These are phyloP conservation scores for Discostella stelligera DNA, from an alignment of 352 stramenopile genomes.

Conservation along the genomic window DNA sequence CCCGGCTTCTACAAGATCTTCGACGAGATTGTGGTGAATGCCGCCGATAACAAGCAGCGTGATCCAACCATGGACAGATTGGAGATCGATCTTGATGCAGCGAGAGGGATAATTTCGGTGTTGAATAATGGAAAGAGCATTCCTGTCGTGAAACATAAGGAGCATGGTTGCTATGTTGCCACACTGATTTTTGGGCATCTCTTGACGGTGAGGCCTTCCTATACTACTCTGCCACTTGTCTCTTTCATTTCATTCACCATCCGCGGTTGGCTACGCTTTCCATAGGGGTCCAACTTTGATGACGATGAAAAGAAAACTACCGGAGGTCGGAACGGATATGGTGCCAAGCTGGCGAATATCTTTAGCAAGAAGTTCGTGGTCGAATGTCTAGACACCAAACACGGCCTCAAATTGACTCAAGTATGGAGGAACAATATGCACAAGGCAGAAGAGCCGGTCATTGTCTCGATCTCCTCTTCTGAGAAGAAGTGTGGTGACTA, in stretches of 20 bases:
- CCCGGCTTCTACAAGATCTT: conserved; percentile 98
- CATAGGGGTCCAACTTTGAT: conserved; percentile 97
- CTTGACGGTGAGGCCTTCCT: conserved; percentile 83
- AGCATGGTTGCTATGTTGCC: conserved; percentile 94
- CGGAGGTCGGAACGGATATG: conserved; percentile 94
- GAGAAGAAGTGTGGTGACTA: conserved; percentile 90
- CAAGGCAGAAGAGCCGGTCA: conserved; percentile 87
- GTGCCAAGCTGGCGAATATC: conserved; percentile 99
- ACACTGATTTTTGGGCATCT: conserved; percentile 98
- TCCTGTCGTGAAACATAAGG: conserved; percentile 94
- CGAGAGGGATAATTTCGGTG: conserved; percentile 93
- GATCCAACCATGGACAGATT: conserved; percentile 97
- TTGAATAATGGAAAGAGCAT: conserved; percentile 94
- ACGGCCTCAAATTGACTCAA: conserved; percentile 93
- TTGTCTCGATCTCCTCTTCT: conserved; percentile 70
- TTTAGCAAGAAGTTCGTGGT: conserved; percentile 99
- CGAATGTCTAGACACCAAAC: conserved; percentile 92
- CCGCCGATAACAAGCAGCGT: conserved; percentile 99
- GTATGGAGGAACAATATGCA: conserved; percentile 97
- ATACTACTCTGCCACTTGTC: neutral
- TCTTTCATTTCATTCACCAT: neutral
- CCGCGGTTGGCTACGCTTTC: neutral
- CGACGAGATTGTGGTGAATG: conserved; percentile 99
- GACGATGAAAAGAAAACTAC: conserved; percentile 96
- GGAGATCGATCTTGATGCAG: conserved; percentile 93